Evolutionary conservation across 2,329 filamentous ascomycete genomes (phyloP), one percentile per base, ranked within the genome.

Genomic region (Rutstroemia sp.): DNA sequence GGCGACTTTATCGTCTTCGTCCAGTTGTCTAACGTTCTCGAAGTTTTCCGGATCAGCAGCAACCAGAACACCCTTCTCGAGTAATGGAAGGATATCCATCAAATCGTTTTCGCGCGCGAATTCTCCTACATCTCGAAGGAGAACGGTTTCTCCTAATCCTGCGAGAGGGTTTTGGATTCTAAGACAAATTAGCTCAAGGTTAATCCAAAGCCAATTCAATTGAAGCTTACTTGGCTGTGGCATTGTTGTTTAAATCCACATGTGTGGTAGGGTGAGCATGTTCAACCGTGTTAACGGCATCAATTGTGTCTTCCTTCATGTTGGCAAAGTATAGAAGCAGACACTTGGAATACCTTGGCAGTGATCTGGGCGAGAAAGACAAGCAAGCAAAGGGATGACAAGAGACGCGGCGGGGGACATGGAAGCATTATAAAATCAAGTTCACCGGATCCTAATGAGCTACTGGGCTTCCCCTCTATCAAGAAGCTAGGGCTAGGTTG

Each of bases 51-150:
- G 87, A 62, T 86, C 82, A 68, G 89, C 86, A 2, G 88, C 88
- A 18, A 91, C 79, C 10, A 92, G 75, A 3, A 88, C 89, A 37
- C 87, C 88, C 64, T 85, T 86, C 52, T 79, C 76, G 52, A 91
- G 76, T 16, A 86, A 67, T 3, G 74, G 71, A 3, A 82, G 71
- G 61, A 86, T 77, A 54, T 86, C 79, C 2, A 73, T 70, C 25
- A 91, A 75, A 23, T 77, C 77, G 62, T 86, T 80, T 44, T 78
- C 72, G 14, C 74, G 72, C 41, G 83, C 85, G 65, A 88, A 89
- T n/a, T 74, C 73, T 52, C 82, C 76, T 34, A 84, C 84, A 52
- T 83, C 73, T 39, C 68, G 66, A 54, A 83, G 70, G 7, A 85
- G 75, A 61, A 72, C 69, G 47, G 71, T 74, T 59, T 68, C 74